Conservation (phyloP, 2,329 filamentous ascomycete genomes). For the Thielaviopsis populi region DNA sequence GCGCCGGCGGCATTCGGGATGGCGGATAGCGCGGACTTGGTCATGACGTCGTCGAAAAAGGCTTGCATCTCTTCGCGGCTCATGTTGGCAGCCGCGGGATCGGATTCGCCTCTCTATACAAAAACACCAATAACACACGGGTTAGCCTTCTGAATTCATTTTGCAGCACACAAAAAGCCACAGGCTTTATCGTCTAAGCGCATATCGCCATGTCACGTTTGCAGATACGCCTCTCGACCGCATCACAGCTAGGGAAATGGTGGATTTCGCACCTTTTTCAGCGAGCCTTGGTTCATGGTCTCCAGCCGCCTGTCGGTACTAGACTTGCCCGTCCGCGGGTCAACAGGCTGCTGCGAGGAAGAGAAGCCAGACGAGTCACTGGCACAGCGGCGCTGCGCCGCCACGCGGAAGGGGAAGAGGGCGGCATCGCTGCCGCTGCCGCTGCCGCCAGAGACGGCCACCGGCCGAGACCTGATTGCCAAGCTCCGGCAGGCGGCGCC, state of each 20-base stretch:
- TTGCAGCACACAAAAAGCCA: neutral
- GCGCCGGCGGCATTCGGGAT: slow-evolving; percentile 1
- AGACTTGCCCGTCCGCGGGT: slow-evolving; percentile 26
- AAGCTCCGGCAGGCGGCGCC: slow-evolving; percentile 29
- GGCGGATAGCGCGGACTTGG: slow-evolving; percentile 14
- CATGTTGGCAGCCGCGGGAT: neutral
- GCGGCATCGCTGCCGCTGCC: slow-evolving; percentile 18
- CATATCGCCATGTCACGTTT: no score
- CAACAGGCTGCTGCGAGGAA: slow-evolving; percentile 18
- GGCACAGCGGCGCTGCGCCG: slow-evolving; percentile 21
- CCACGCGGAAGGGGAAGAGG: slow-evolving; percentile 22
- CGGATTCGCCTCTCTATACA: neutral
- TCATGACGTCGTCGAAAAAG: slow-evolving; percentile 16
- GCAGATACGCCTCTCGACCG: neutral
- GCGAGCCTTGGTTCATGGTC: slow-evolving; percentile 20
- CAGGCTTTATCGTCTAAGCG: neutral
- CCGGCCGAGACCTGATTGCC: slow-evolving; percentile 26
- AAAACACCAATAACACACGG: neutral
- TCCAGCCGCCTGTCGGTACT: slow-evolving; percentile 26
- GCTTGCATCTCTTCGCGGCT: slow-evolving; percentile 8
- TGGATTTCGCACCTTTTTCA: slow-evolving; percentile 13
- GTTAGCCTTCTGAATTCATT: neutral
- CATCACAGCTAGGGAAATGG: neutral
- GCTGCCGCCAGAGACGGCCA: slow-evolving; percentile 17
- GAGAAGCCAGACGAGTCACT: slow-evolving; percentile 18